Percentiles rank a stretch among this genome's conserved stretches.
phyloP scores from a whole-genome alignment of 2,329 filamentous ascomycete species.

The Neophaeococcomyces aloes region DNA sequence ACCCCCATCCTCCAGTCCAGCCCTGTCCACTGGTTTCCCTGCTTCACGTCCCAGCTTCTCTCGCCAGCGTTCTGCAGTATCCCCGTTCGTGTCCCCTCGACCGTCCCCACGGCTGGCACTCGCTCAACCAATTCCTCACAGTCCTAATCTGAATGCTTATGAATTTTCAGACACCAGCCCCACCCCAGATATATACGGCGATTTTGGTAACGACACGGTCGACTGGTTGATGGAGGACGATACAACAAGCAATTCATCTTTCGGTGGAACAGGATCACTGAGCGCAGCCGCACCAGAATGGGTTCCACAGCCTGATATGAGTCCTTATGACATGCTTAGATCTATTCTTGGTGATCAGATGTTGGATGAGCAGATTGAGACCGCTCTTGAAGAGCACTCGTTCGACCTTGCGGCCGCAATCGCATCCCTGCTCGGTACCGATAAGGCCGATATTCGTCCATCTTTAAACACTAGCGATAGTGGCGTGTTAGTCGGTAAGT shows the following conservation, averaged over 20 bases:
- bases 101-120: constrained; percentile 86
- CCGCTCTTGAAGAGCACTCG: constrained; percentile 75
- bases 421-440: constrained; percentile 63
- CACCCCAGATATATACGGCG: constrained; percentile 75
- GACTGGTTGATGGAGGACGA: constrained; percentile 93
- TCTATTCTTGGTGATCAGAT: constrained; percentile 84
- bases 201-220: constrained; percentile 86
- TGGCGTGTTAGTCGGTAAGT: constrained; percentile 75
- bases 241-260: constrained; percentile 68
- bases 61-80: constrained; percentile 41
- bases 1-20: constrained; percentile 67
- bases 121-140: constrained; percentile 88
- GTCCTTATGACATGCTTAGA: constrained; percentile 91
- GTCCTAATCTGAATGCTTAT: constrained; percentile 86
- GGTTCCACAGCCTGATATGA: constrained; percentile 76
- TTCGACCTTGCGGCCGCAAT: constrained; percentile 93
- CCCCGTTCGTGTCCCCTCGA: constrained; percentile 86
- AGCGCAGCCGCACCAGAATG: constrained; percentile 79
- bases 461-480: constrained; percentile 42
- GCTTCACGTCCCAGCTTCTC: constrained; percentile 62
- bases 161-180: constrained; percentile 81
- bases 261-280: constrained; percentile 53
- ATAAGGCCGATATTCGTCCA: constrained; percentile 32
- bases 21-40: constrained; percentile 62
- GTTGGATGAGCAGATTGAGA: constrained; percentile 87